These are phyloP conservation scores for Leccinum obscurum DNA, from an alignment of 768 basidiomycete species.

Conservation along the genomic window DNA sequence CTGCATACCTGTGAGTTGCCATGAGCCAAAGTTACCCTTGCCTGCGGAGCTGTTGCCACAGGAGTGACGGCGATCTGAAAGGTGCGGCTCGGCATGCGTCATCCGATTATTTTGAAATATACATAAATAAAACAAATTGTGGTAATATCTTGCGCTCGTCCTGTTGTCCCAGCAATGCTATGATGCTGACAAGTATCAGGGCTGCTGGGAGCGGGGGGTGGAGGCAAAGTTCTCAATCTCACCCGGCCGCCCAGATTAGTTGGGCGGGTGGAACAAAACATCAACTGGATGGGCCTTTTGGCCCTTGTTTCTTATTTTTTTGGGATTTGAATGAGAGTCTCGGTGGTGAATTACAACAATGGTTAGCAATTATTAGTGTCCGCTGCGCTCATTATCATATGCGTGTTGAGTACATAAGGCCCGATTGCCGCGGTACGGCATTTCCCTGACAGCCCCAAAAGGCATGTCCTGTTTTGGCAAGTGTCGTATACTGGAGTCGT, in stretches of 20 bases:
- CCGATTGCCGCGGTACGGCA: conserved; percentile 35
- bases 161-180: conserved; percentile 3
- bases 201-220: conserved; percentile 4
- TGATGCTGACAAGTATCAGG: background rate
- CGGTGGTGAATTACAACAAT: background rate
- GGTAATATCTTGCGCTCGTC: conserved; percentile 6
- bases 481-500: conserved; percentile 13
- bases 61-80: conserved; percentile 3
- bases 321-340: background rate
- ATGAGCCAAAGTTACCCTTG: background rate
- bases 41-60: conserved; percentile 6
- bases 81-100: conserved; percentile 5
- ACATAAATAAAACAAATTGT: conserved; percentile 12
- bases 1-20: background rate
- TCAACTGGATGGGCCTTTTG: background rate
- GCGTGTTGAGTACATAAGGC: conserved; percentile 26
- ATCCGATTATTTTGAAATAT: conserved; percentile 14
- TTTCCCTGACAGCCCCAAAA: conserved; percentile 23
- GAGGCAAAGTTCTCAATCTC: background rate
- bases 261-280: background rate
- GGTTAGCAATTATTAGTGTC: conserved; percentile 11
- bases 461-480: conserved; percentile 26
- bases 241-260: background rate
- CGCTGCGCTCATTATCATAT: background rate
- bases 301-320: background rate